Base-by-base conservation (phyloP, 169 alveolate genomes). In the Besnoitia besnoiti region DNA sequence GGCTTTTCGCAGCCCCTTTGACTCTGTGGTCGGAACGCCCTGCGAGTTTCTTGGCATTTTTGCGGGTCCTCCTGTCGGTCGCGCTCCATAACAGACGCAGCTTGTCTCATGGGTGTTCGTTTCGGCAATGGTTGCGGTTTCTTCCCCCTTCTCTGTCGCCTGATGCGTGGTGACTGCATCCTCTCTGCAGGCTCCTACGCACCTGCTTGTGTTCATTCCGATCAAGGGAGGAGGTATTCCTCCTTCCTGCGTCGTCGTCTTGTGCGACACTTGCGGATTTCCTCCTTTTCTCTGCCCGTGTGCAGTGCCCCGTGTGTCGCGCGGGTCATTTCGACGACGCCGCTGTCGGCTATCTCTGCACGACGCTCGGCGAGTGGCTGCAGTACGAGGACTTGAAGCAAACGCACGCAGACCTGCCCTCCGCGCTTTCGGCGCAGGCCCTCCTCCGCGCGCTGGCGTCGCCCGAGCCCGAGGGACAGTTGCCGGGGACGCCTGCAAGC, bases 321-420 rank as follows among this genome's bases (percentile, higher is more conserved):
- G 87, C 44, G 33, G 87, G 87, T 7, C 39, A 77, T 21, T 24
- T 77, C 59, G 87, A 77, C 40, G 87, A 39, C 10, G 24, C 42
- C 55, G 55, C 37, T 27, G 87, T 42, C 10, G 59, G 87, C 7
- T 42, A 39, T 37, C 87, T 77, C 40, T 19, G 59, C 40, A 10
- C 87, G 49, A 27, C 87, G 1, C 87, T 77, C 16, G 87, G 87
- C 49, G 87, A 77, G 21, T 77, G 87, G 87, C 87, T 77, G 40
- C 61, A 16, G 37, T 77, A 77, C 87, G 61, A 27, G 40, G 87
- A 39, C 44, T 37, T 77, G 7, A 10, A 30, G 21, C 59, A 44
- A 3, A 2, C 59, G 49, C 21, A 21, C 21, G 59, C 59, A 51
- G 7, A 10, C 37, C 55, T 42, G 61, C 12, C 87, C 19, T 21